Percentiles rank a stretch among this genome's conserved stretches.
Conservation (phyloP, 305 asterid genomes). For the Fraxinus baroniana region DNA sequence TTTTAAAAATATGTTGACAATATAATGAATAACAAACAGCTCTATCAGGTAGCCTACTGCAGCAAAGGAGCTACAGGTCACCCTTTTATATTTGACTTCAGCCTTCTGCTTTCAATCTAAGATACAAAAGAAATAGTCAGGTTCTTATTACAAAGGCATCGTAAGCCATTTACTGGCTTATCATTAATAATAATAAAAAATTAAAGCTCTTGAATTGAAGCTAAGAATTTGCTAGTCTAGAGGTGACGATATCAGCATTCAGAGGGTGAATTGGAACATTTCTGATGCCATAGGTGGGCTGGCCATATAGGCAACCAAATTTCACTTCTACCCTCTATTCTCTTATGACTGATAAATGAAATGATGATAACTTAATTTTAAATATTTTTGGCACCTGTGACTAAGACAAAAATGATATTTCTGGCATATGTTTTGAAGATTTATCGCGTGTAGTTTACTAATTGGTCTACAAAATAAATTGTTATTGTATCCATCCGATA, state of each 20-base stretch:
- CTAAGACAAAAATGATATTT: not conserved
- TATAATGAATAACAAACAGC: not conserved
- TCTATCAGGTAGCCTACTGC: not conserved
- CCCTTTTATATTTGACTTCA: not conserved
- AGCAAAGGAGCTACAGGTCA: not conserved
- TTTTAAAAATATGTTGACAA: not conserved
- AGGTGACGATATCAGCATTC: not conserved
- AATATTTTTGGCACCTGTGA: not conserved
- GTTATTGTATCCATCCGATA: conserved; percentile 3
- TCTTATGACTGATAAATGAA: not conserved
- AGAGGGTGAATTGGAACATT: not conserved
- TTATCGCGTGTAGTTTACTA: not conserved
- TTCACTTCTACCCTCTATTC: not conserved
- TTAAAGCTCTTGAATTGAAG: not conserved
- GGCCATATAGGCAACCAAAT: not conserved
- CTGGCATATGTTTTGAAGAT: not conserved
- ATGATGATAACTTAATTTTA: not conserved
- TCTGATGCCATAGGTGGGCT: not conserved
- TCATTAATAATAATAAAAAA: not conserved
- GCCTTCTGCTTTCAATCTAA: not conserved
- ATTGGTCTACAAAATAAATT: not conserved
- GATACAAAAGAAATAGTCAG: not conserved
- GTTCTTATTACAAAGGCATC: not conserved
- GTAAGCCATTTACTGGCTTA: not conserved
- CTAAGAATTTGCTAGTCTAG: not conserved